phyloP scores from a whole-genome alignment of 345 rosid species.

The Hirschfeldia incana region DNA sequence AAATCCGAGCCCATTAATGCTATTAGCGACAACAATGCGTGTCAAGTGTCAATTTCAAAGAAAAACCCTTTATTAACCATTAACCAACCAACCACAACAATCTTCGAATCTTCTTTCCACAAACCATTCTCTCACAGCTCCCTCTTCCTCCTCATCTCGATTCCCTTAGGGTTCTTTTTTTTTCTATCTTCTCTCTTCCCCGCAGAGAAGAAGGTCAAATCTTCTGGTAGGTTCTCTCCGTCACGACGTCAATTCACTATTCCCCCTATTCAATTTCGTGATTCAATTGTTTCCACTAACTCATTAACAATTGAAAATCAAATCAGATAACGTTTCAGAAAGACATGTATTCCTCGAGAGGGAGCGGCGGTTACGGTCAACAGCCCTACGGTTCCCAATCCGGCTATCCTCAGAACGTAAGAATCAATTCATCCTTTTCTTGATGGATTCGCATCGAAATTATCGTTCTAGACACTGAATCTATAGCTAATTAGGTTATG shows the following conservation, averaged over 20 bases:
- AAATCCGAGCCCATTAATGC: constrained; percentile 2
- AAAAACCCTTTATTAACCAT: constrained; percentile 1
- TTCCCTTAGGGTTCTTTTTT: constrained; percentile 14
- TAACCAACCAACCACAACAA: background rate
- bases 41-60: background rate
- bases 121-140: constrained; percentile 12
- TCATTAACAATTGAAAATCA: constrained; percentile 7
- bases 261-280: background rate
- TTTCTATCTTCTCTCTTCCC: no score
- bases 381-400: constrained; percentile 71
- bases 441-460: no score
- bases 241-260: background rate
- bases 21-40: background rate
- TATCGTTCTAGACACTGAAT: constrained; percentile 2
- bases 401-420: constrained; percentile 80
- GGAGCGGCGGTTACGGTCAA: constrained; percentile 76
- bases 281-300: background rate
- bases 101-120: background rate
- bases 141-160: constrained; percentile 15
- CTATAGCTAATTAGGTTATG: background rate
- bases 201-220: background rate
- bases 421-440: constrained; percentile 25
- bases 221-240: constrained; percentile 4
- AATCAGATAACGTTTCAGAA: constrained; percentile 21
- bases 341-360: constrained; percentile 80